These are phyloP conservation scores for Curvularia eragrostidis DNA, from an alignment of 2,329 filamentous ascomycete species.

Conservation along the genomic window DNA sequence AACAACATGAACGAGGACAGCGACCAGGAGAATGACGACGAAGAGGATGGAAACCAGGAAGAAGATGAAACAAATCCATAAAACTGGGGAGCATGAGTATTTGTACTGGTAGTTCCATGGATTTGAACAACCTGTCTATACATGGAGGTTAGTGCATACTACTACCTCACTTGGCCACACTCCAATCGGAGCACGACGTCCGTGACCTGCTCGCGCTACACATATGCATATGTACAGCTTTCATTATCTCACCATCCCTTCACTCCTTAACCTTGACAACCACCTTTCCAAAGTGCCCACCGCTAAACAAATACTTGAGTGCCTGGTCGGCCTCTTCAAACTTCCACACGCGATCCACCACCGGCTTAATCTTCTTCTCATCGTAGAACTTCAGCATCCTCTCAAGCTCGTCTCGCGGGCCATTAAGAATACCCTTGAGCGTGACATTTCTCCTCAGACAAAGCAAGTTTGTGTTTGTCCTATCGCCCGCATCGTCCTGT, in stretches of 20 bases:
- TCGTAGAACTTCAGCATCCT: constrained; percentile 54
- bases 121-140: too few species aligned
- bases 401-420: constrained; percentile 62
- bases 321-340: constrained; percentile 46
- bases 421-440: constrained; percentile 67
- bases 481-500: constrained; percentile 61
- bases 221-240: too few species aligned
- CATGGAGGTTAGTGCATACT: too few species aligned
- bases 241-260: background rate
- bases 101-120: too few species aligned
- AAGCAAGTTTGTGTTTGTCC: constrained; percentile 66
- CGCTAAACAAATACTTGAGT: constrained; percentile 39
- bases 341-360: constrained; percentile 51
- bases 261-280: constrained; percentile 42
- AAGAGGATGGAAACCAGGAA: too few species aligned
- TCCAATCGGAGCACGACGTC: too few species aligned
- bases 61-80: too few species aligned
- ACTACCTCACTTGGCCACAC: too few species aligned
- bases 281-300: constrained; percentile 52
- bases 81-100: too few species aligned
- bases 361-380: constrained; percentile 50
- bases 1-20: too few species aligned
- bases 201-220: too few species aligned
- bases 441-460: constrained; percentile 60
- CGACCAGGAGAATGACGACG: too few species aligned